These are phyloP conservation scores for Scedosporium apiospermum DNA, from an alignment of 2,329 filamentous ascomycete genomes.

Conservation along the genomic window DNA sequence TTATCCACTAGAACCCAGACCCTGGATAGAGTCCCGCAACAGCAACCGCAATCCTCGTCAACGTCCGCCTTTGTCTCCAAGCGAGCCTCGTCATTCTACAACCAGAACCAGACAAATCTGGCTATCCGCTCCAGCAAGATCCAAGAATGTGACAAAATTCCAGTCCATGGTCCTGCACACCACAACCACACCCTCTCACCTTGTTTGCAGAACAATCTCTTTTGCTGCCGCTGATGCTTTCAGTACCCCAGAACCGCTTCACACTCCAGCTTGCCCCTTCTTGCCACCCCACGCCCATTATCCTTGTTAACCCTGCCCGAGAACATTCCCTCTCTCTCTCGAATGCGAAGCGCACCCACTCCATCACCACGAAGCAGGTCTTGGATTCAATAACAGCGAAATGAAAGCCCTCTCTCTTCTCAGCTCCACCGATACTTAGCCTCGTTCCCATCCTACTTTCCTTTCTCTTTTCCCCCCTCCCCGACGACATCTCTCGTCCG, in stretches of 20 bases:
- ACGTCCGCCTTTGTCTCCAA: background rate
- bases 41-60: background rate
- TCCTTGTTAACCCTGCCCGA: background rate
- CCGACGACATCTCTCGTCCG: no score
- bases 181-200: background rate
- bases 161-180: background rate
- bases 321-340: background rate
- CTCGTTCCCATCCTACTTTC: background rate
- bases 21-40: background rate
- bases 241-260: background rate
- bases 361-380: background rate
- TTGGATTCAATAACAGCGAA: background rate
- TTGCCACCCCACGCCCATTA: background rate
- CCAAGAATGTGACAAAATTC: slow-evolving; percentile 5
- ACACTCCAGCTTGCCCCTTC: background rate
- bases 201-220: background rate
- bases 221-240: slow-evolving; percentile 6
- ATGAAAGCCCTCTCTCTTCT: background rate
- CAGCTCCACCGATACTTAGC: background rate
- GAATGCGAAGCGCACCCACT: background rate
- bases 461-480: background rate
- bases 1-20: background rate
- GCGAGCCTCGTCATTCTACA: background rate
- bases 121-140: background rate
- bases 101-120: background rate